Base-by-base conservation (phyloP, 495 filamentous ascomycete species). In the Pseudomonodictys pantanalensis region DNA sequence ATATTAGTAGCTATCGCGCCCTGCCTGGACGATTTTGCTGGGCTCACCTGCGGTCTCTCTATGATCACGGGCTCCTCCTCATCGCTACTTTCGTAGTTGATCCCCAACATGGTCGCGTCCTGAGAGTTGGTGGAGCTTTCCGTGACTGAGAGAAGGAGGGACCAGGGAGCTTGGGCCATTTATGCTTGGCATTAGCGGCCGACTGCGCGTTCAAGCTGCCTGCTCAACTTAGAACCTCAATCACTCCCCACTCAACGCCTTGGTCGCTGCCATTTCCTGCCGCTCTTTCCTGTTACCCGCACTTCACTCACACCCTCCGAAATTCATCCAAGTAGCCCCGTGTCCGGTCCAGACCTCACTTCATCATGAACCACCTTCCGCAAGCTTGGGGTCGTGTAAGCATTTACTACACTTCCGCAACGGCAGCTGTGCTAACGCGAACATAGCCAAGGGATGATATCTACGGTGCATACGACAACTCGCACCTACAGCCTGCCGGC, bases 331-430 rank as follows among this genome's bases (percentile, higher is more conserved):
- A 46, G 15, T n/a, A 17, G 9, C 17, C 42, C 42, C 42, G 29
- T 25, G 11, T n/a, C n/a, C n/a, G n/a, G n/a, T n/a, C n/a, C n/a
- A n/a, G n/a, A n/a, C n/a, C n/a, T n/a, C n/a, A n/a, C n/a, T n/a
- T 9, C 58, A 66, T 25, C 56, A 97, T 97, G 92, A 92, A 97
- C 74, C 92, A 97, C 77, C 83, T 90, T 71, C 92, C 92, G 58
- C 89, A 95, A 84, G 86, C 86, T 67, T 97, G 92, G 92, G 92
- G 92, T 71, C 88, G 92, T 76, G 93, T 97, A 90, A 71, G 85
- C n/a, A 76, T 11, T 60, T 20, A 26, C 24, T 22, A 44, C 23
- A 26, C 7, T 52, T 45, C 43, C 50, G 56, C 43, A 24, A 63
- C 35, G 46, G 56, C 64, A 56, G 17, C 48, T 33, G 47, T 18